These are phyloP conservation scores for Arabidopsis hybrid DNA, from an alignment of 441 rosid species.

Conservation along the genomic window DNA sequence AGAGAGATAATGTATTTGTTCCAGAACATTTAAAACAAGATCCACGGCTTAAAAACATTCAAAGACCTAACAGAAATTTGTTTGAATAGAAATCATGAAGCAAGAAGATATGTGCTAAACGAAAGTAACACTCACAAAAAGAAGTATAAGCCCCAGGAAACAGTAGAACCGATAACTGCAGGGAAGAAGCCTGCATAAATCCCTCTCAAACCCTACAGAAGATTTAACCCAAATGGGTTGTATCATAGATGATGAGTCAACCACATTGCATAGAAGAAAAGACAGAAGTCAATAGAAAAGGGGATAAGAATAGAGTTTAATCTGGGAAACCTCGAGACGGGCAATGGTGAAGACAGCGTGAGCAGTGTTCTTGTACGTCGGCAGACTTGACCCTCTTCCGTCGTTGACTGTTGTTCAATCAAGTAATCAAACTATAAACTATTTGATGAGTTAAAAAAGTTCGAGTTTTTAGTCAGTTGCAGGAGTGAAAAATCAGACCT, in stretches of 20 bases:
- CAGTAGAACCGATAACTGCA: constrained; percentile 83
- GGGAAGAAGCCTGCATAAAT: constrained; percentile 92
- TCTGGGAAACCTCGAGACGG: constrained; percentile 68
- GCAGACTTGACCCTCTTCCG: constrained; percentile 69
- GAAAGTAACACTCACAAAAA: constrained; percentile 73
- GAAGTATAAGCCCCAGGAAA: constrained; percentile 91
- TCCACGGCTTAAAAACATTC: not conserved
- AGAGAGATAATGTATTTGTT: constrained; percentile 15
- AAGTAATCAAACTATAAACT: constrained; percentile 21
- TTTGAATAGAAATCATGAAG: not conserved
- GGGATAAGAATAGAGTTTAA: not conserved
- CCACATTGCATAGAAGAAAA: too few species aligned
- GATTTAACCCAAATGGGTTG: not conserved
- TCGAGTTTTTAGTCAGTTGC: not conserved
- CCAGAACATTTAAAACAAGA: constrained; percentile 10
- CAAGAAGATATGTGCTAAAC: not conserved
- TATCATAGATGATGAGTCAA: not conserved
- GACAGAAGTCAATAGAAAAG: too few species aligned
- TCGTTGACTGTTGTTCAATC: constrained; percentile 66
- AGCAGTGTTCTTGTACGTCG: constrained; percentile 78
- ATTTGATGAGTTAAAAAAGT: constrained; percentile 1
- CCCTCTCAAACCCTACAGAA: constrained; percentile 78
- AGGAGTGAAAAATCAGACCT: constrained; percentile 51
- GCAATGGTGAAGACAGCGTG: constrained; percentile 80
- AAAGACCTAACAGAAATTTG: not conserved